Evolutionary conservation across 1,139 yeast genomes (phyloP), one percentile per base, ranked within the genome.

Genomic region (Wickerhamomyces sp.): DNA sequence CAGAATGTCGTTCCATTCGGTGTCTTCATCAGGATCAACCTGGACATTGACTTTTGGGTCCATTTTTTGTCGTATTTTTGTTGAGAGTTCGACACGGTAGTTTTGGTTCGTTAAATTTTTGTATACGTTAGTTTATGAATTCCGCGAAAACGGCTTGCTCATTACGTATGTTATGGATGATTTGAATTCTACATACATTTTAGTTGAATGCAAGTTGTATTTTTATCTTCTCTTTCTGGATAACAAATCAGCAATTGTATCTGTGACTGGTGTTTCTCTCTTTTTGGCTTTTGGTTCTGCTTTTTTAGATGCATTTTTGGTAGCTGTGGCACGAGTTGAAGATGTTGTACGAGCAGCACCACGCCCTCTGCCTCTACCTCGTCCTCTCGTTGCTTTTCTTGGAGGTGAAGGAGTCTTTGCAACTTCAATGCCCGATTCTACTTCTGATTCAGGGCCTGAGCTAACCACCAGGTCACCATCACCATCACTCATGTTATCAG

Each of bases 1-100:
- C 35, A 92, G 71, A 48, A 92, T 89, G 63, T 92, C 99, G 59
- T 92, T 92, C 98, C 99, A 92, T 61, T 92, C 98, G 1, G 98
- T 92, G 59, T 92, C 99, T 63, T 92, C 98, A 47, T 76, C 78
- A 28, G 96, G 97, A 63, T 92, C 90, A 40, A 90, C 97, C 63
- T 89, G 90, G 38, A 89, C 94, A 28, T 51, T 46, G 33, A 54
- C 49, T 45, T 52, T 51, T 20, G 45, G 48, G 21, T 47, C 49
- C 40, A 37, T 38, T 28, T 5, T 30, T 13, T n/a, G n/a, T n/a
- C n/a, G n/a, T n/a, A n/a, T n/a, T n/a, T n/a, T n/a, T n/a, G n/a
- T n/a, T n/a, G n/a, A n/a, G n/a, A n/a, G n/a, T n/a, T n/a, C n/a
- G n/a, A n/a, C n/a, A n/a, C n/a, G n/a, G n/a, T 27, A 5, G 6